Evolutionary conservation across 1,284 basidiomycete genomes (phyloP).

Genomic region (Ustilago loliicola): DNA sequence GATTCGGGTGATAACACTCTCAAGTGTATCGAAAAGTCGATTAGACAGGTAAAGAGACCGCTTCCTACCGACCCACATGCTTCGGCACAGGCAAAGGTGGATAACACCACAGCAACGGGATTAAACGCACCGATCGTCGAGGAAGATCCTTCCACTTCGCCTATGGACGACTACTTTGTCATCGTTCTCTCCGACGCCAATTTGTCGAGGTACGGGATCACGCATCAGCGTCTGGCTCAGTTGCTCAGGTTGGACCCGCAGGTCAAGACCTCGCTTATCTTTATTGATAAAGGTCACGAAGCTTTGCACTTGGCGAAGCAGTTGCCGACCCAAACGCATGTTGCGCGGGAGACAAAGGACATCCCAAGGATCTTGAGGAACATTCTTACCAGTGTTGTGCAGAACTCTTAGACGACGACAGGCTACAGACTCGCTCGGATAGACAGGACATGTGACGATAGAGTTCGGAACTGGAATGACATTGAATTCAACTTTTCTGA

Average conservation of each 20-base stretch:
- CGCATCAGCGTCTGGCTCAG: conserved; percentile 48
- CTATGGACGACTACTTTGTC: conserved; percentile 71
- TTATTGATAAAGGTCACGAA: conserved; percentile 65
- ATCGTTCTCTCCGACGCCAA: conserved; percentile 71
- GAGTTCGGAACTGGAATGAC: not conserved
- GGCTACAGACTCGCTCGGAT: not conserved
- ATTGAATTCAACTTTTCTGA: not conserved
- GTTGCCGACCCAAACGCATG: conserved; percentile 63
- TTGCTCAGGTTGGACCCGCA: conserved; percentile 57
- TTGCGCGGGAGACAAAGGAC: conserved; percentile 61
- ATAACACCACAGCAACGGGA: conserved; percentile 30
- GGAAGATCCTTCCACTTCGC: conserved; percentile 28
- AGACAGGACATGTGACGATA: not conserved
- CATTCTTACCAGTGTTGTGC: conserved; percentile 63
- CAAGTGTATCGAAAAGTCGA: conserved; percentile 57
- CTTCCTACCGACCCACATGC: conserved; percentile 11
- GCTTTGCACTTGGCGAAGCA: conserved; percentile 50
- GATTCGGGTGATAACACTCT: conserved; percentile 60
- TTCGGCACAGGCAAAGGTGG: not conserved
- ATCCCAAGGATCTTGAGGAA: conserved; percentile 62
- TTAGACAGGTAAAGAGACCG: conserved; percentile 49
- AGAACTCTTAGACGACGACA: conserved; percentile 24
- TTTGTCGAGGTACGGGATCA: conserved; percentile 70
- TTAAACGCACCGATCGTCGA: conserved; percentile 25
- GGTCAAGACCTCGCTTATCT: conserved; percentile 67